Base-by-base conservation (phyloP, 2,329 filamentous ascomycete genomes). In the Tolypocladium guangdongense region DNA sequence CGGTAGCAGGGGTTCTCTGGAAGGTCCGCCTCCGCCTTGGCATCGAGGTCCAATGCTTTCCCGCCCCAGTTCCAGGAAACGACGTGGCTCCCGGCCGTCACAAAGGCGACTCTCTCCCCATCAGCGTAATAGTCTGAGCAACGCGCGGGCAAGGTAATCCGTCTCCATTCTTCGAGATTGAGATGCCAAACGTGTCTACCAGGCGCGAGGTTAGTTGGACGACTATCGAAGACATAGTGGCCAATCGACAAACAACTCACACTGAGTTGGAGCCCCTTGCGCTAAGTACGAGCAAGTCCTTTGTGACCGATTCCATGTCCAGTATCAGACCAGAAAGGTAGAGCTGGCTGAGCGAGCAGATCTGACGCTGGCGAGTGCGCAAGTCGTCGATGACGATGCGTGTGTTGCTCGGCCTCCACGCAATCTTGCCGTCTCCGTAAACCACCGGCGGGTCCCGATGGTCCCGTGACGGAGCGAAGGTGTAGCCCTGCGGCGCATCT, bases 321-420 rank as follows among this genome's bases (percentile, higher is more conserved):
- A 43, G 11, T 3, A 52, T n/a, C 54, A 37, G 49, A 1, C 58
- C 55, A 43, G 56, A 56, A 6, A 16, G 20, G 20, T 24, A 43
- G 7, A 43, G 7, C 20, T 24, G 20, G 2, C 4, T 16, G 2
- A 24, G 2, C 20, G 20, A 52, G 38, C 64, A 61, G 7, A 60
- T 49, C 2, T 53, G 54, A 12, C 66, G 61, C 11, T 54, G 49
- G 7, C 54, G 49, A 0, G 56, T 58, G 4, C 46, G 33, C 2
- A 67, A 39, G 32, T 67, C 57, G 20, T 66, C 63, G 2, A 68
- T 36, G 5, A 66, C 55, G 4, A 63, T 55, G 38, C 22, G 57
- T 33, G 5, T 54, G 41, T 36, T 52, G 37, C 16, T 47, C 14
- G 60, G 57, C 41, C 66, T 60, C 66, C 66, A 68, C 0, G 58